Evolutionary conservation across 371 early-diverging fungal species (phyloP).

Genomic region (Mucor saturninus): DNA sequence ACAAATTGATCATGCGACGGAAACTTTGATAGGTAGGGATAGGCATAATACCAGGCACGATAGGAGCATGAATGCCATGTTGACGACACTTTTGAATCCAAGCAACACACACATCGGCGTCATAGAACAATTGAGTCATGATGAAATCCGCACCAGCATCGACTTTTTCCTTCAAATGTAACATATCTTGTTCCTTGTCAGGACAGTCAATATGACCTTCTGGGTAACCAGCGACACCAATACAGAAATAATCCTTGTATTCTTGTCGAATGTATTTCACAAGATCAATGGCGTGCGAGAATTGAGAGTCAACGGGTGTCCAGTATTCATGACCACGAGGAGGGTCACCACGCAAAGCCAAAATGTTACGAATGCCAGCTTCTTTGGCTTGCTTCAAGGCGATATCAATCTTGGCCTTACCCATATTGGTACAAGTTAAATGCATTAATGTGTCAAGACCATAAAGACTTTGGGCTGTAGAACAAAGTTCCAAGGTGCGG

Average conservation of each 20-base stretch:
- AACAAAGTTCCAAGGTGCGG: constrained; percentile 82
- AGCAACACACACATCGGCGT: constrained; percentile 70
- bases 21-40: constrained; percentile 92
- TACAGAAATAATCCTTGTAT: constrained; percentile 93
- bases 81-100: constrained; percentile 81
- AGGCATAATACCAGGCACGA: constrained; percentile 95
- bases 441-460: constrained; percentile 95
- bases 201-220: constrained; percentile 87
- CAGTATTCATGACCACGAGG: constrained; percentile 86
- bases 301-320: constrained; percentile 78
- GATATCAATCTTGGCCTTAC: constrained; percentile 77
- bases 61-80: constrained; percentile 79
- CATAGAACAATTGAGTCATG: constrained; percentile 93
- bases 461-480: constrained; percentile 82
- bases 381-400: constrained; percentile 85
- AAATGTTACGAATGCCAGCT: constrained; percentile 90
- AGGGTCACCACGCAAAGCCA: constrained; percentile 92
- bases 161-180: constrained; percentile 81
- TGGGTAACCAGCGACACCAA: constrained; percentile 97
- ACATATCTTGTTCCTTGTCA: constrained; percentile 57
- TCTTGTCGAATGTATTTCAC: constrained; percentile 85
- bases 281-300: constrained; percentile 89
- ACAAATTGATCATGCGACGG: constrained; percentile 83
- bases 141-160: constrained; percentile 95
- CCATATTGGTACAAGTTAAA: constrained; percentile 97